These are phyloP conservation scores for Solanum clarkiae DNA, from an alignment of 257 asterid genomes.

Conservation along the genomic window DNA sequence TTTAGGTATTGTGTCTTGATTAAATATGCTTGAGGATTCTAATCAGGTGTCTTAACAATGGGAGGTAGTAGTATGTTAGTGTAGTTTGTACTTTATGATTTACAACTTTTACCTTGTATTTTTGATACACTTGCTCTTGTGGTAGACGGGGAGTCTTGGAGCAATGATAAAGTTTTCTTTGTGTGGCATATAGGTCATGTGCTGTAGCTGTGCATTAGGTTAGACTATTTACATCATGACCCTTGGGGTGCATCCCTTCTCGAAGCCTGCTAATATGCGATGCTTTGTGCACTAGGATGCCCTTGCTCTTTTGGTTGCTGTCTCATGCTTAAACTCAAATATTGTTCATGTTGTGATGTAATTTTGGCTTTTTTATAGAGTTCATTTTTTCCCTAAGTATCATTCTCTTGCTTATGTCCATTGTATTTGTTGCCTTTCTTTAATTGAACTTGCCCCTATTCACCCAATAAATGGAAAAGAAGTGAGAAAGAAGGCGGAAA, in stretches of 20 bases:
- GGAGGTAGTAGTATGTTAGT: background rate
- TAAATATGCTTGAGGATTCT: background rate
- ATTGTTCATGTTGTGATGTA: background rate
- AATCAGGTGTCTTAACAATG: background rate
- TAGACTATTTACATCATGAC: background rate
- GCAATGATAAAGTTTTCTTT: background rate
- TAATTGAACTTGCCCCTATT: background rate
- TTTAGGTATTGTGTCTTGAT: background rate
- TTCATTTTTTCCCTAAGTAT: background rate
- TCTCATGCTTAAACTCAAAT: background rate
- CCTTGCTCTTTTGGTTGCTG: background rate
- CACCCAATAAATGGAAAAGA: background rate
- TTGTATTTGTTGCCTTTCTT: background rate
- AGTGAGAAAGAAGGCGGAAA: background rate
- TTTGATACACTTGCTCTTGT: background rate
- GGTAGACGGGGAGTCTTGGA: background rate
- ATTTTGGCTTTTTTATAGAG: background rate
- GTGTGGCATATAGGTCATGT: background rate
- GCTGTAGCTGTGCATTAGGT: background rate
- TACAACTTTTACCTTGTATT: background rate
- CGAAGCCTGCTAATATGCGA: background rate
- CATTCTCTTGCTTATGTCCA: background rate
- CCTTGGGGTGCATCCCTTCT: background rate
- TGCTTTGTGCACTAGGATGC: background rate
- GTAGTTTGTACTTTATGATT: background rate